Percentiles rank a stretch among this genome's conserved stretches.
Evolutionary conservation across 2,329 filamentous ascomycete genomes (phyloP).

Genomic region (Pseudogymnoascus sp.): DNA sequence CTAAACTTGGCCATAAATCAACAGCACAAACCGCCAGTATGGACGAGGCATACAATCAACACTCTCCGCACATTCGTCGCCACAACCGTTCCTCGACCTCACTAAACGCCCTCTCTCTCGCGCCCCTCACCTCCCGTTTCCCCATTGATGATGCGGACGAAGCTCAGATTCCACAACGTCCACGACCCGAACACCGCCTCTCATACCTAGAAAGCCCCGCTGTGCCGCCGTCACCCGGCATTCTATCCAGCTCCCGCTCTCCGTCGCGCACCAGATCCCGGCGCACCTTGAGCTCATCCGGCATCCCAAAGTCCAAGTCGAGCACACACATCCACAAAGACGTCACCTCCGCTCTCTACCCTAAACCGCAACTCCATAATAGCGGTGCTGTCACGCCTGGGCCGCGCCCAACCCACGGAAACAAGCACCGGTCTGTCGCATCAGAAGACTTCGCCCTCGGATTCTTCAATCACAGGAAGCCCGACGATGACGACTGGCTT

Average conservation of each 20-base stretch:
- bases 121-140: slow-evolving; percentile 55
- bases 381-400: slow-evolving; percentile 23
- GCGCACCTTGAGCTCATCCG: slow-evolving; percentile 26
- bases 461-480: slow-evolving; percentile 10
- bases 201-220: slow-evolving; percentile 58
- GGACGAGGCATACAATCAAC: slow-evolving; percentile 56
- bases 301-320: slow-evolving; percentile 54
- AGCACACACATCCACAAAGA: slow-evolving; percentile 43
- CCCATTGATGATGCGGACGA: slow-evolving; percentile 49
- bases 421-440: slow-evolving; percentile 17
- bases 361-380: slow-evolving; percentile 20
- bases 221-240: slow-evolving; percentile 55
- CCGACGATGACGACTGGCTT: slow-evolving; percentile 56
- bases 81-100: slow-evolving; percentile 53
- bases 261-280: slow-evolving; percentile 35
- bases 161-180: slow-evolving; percentile 30
- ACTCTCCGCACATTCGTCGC: slow-evolving; percentile 48
- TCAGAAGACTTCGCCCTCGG: slow-evolving; percentile 20
- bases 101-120: slow-evolving; percentile 53
- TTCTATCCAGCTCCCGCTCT: slow-evolving; percentile 46
- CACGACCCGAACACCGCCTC: slow-evolving; percentile 31
- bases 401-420: slow-evolving; percentile 12
- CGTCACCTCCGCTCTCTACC: slow-evolving; percentile 12
- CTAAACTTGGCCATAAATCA: not conserved
- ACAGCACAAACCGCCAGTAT: slow-evolving; percentile 32